phyloP scores from a whole-genome alignment of 768 basidiomycete genomes.

The Tremella fuciformis region DNA sequence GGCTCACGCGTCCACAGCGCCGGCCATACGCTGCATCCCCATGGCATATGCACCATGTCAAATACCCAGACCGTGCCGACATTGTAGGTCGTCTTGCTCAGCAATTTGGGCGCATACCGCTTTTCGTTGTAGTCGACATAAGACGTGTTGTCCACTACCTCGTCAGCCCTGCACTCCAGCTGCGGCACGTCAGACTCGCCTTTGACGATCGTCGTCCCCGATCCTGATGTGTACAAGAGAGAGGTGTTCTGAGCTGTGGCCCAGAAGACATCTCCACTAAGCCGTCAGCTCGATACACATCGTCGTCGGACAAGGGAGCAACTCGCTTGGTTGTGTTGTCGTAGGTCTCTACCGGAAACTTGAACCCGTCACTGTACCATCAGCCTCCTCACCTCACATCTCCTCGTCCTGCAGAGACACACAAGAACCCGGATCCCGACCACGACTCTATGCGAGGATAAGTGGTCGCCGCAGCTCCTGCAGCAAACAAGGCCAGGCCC shows the following conservation, averaged over 20 bases:
- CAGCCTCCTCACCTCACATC: background rate
- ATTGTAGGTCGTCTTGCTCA: conserved; percentile 43
- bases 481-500: too few relatives aligned
- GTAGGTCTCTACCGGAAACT: conserved; percentile 29
- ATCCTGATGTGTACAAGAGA: conserved; percentile 27
- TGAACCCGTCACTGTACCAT: conserved; percentile 34
- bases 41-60: conserved; percentile 54
- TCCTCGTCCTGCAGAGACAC: background rate
- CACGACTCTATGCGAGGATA: conserved; percentile 32
- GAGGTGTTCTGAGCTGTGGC: conserved; percentile 35
- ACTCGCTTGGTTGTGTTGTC: conserved; percentile 49
- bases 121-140: conserved; percentile 49
- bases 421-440: conserved; percentile 27
- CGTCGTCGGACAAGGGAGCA: background rate
- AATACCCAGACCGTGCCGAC: conserved; percentile 49
- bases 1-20: conserved; percentile 45
- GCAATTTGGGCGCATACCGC: conserved; percentile 47
- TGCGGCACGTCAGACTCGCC: conserved; percentile 18
- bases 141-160: conserved; percentile 43
- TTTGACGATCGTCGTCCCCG: conserved; percentile 35
- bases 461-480: conserved; percentile 9
- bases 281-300: background rate
- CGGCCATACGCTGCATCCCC: conserved; percentile 59
- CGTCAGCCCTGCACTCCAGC: background rate
- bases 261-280: conserved; percentile 47